Conservation (phyloP, 768 basidiomycete genomes). For the Coprinopsis sp. region DNA sequence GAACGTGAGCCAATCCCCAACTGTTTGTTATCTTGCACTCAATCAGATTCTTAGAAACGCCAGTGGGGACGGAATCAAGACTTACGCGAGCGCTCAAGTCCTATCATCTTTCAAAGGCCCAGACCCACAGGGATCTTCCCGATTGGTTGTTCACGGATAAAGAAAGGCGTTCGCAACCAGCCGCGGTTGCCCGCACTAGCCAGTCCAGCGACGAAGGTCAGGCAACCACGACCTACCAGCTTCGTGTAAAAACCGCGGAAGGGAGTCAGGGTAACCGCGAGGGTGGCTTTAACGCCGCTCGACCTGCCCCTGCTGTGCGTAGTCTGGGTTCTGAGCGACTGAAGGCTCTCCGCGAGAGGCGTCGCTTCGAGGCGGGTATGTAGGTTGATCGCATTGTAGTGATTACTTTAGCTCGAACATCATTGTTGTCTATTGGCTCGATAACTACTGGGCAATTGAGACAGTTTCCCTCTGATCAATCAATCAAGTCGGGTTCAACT, state of each 20-base stretch:
- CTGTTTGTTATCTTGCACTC: neutral
- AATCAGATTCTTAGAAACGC: slow-evolving; percentile 33
- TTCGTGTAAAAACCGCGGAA: no score
- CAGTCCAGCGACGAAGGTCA: slow-evolving; percentile 5
- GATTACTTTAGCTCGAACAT: no score
- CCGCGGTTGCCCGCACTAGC: slow-evolving; percentile 13
- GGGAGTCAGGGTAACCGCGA: neutral
- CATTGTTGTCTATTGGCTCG: no score
- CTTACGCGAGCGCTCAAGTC: slow-evolving; percentile 63
- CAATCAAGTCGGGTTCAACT: no score
- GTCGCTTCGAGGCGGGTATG: no score
- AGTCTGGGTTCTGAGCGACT: slow-evolving; percentile 45
- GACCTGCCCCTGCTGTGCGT: neutral
- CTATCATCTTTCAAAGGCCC: slow-evolving; percentile 60
- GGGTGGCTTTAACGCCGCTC: neutral
- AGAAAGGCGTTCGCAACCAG: slow-evolving; percentile 37
- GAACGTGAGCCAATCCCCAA: slow-evolving; percentile 34
- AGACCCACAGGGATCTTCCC: slow-evolving; percentile 53
- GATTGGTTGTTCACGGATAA: slow-evolving; percentile 60
- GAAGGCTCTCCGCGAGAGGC: slow-evolving; percentile 46
- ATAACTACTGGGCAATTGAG: no score
- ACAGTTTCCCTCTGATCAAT: no score
- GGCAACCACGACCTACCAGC: no score
- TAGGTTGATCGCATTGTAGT: no score
- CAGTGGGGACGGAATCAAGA: slow-evolving; percentile 53